These are phyloP conservation scores for Candida stauntonica DNA, from an alignment of 805 yeast species.

Conservation along the genomic window DNA sequence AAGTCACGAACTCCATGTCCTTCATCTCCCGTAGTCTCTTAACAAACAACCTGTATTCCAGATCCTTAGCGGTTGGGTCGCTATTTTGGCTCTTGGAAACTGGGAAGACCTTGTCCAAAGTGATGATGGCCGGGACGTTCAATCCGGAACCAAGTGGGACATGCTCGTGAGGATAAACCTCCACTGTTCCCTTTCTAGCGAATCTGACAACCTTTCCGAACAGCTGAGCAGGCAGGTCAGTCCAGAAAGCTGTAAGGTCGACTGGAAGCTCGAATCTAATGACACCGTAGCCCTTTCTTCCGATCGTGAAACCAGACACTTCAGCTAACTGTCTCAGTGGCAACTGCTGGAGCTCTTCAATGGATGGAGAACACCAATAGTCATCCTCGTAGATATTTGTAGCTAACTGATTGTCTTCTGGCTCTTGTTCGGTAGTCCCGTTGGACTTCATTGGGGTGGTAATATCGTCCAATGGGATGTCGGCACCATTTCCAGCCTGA, in stretches of 20 bases:
- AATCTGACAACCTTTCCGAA: conserved; percentile 44
- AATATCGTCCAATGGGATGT: background rate
- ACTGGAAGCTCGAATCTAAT: conserved; percentile 64
- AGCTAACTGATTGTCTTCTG: conserved; percentile 5
- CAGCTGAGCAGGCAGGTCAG: conserved; percentile 31
- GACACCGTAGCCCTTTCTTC: conserved; percentile 65
- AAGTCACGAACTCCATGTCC: conserved; percentile 79
- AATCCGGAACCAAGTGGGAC: conserved; percentile 66
- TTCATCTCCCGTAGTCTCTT: conserved; percentile 45
- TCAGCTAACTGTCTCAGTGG: conserved; percentile 45
- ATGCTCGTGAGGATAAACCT: conserved; percentile 61
- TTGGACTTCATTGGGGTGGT: conserved; percentile 3
- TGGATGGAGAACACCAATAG: conserved; percentile 72
- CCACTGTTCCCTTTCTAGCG: conserved; percentile 44
- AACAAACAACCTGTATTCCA: conserved; percentile 44
- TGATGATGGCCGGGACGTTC: conserved; percentile 73
- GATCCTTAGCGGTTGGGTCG: conserved; percentile 29
- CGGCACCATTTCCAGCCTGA: background rate
- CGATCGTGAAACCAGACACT: conserved; percentile 62
- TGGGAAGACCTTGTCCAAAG: conserved; percentile 60
- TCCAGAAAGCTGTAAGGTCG: conserved; percentile 53
- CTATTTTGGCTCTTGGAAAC: conserved; percentile 22
- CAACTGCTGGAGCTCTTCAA: conserved; percentile 42
- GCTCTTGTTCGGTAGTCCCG: background rate
- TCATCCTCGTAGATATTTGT: conserved; percentile 27